phyloP scores from a whole-genome alignment of 129 eudicot genomes.

The Gnaphalium uliginosum region DNA sequence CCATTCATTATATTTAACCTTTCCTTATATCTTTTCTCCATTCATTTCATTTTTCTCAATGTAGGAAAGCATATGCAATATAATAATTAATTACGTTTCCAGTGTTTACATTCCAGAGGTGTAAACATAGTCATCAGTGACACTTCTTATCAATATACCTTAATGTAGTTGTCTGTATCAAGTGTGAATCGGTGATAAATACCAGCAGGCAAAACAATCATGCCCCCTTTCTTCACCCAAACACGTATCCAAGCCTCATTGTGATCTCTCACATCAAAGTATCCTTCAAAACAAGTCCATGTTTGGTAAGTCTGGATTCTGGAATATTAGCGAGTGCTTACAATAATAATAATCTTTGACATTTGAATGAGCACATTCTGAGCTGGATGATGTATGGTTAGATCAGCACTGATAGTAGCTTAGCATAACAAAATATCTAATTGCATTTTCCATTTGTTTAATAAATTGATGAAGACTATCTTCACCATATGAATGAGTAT shows the following conservation, averaged over 20 bases:
- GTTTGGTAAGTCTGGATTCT: not conserved
- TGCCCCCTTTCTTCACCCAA: conserved; percentile 93
- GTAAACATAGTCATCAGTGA: not conserved
- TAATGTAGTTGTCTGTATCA: conserved; percentile 85
- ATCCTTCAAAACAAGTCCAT: conserved; percentile 51
- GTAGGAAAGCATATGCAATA: not conserved
- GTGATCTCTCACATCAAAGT: conserved; percentile 91
- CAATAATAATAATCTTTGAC: not conserved
- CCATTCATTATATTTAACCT: not conserved
- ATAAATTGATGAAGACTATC: not conserved
- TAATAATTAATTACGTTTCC: not conserved
- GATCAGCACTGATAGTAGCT: not conserved
- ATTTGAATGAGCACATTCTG: not conserved
- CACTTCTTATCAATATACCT: conserved; percentile 45
- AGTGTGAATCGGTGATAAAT: conserved; percentile 97
- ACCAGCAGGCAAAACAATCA: conserved; percentile 98
- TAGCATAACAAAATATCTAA: not conserved
- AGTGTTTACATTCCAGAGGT: not conserved
- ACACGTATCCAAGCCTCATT: conserved; percentile 91
- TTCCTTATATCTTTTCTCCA: not conserved
- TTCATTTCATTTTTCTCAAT: not conserved
- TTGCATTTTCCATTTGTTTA: not conserved
- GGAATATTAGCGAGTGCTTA: not conserved
- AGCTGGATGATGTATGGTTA: not conserved
- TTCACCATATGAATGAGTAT: not conserved